phyloP scores from a whole-genome alignment of 306 rosid genomes.

The Fragaria nilgerrensis region DNA sequence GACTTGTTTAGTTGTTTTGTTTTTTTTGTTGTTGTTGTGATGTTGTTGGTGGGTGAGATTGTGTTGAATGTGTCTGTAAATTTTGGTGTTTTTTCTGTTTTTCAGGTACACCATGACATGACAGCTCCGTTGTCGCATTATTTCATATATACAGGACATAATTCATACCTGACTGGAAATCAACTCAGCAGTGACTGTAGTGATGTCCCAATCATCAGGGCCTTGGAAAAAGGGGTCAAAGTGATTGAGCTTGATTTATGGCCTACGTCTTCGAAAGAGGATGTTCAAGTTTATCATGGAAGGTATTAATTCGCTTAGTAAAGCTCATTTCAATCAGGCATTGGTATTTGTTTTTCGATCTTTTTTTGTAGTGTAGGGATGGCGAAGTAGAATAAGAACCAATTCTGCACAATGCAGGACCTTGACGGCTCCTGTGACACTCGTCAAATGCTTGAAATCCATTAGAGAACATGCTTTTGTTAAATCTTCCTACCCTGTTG shows the following conservation, averaged over 20 bases:
- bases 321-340: neutral
- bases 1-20: neutral
- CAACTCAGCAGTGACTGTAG: slow-evolving; percentile 93
- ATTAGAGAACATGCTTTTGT: slow-evolving; percentile 82
- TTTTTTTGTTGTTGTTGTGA: neutral
- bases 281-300: slow-evolving; percentile 79
- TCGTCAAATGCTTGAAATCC: slow-evolving; percentile 74
- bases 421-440: slow-evolving; percentile 79
- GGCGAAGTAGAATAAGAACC: neutral
- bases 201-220: slow-evolving; percentile 72
- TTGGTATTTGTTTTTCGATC: neutral
- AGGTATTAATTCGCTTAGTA: slow-evolving; percentile 39
- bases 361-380: neutral
- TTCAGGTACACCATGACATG: slow-evolving; percentile 96
- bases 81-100: neutral
- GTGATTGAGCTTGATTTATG: slow-evolving; percentile 88
- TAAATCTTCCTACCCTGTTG: slow-evolving; percentile 72
- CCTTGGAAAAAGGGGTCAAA: slow-evolving; percentile 64
- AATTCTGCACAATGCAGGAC: slow-evolving; percentile 52
- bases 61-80: neutral
- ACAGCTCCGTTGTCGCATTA: slow-evolving; percentile 86
- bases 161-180: slow-evolving; percentile 94
- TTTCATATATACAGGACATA: slow-evolving; percentile 97
- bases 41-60: neutral
- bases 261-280: slow-evolving; percentile 80